Evolutionary conservation across 192 early-diverging fungal species (phyloP).

Genomic region (Physocladia obscura): DNA sequence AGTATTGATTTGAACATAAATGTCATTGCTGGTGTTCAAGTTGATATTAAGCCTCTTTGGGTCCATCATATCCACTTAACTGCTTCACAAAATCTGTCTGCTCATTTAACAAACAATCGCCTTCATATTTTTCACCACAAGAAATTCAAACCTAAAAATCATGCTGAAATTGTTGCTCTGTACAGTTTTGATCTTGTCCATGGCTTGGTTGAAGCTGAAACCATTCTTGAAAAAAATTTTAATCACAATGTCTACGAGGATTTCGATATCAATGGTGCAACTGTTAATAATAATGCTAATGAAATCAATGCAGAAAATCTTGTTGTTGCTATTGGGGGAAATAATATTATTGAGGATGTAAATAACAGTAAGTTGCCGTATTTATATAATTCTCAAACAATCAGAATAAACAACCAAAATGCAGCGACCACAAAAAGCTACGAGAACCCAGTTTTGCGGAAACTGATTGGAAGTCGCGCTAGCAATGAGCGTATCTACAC

Average conservation of each 20-base stretch:
- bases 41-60: slow-evolving; percentile 1
- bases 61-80: slow-evolving; percentile 2
- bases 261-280: no score
- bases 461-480: slow-evolving; percentile 6
- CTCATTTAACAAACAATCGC: neutral
- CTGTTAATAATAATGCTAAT: no score
- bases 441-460: neutral
- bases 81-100: slow-evolving; percentile 4
- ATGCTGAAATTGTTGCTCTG: slow-evolving; percentile 16
- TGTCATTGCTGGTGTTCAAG: slow-evolving; percentile 10
- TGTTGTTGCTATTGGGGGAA: no score
- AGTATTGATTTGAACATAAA: neutral
- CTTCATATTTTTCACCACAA: slow-evolving; percentile 14
- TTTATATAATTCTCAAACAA: no score
- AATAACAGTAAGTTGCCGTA: no score
- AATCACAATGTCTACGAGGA: no score
- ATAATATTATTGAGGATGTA: no score
- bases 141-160: slow-evolving; percentile 8
- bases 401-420: neutral
- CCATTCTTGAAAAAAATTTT: slow-evolving; percentile 12
- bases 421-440: neutral
- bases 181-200: slow-evolving; percentile 11
- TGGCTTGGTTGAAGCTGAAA: slow-evolving; percentile 5
- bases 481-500: slow-evolving; percentile 14
- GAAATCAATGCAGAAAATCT: no score